Evolutionary conservation across 148 eudicot species (phyloP).

Genomic region (Rhododendron simsii): DNA sequence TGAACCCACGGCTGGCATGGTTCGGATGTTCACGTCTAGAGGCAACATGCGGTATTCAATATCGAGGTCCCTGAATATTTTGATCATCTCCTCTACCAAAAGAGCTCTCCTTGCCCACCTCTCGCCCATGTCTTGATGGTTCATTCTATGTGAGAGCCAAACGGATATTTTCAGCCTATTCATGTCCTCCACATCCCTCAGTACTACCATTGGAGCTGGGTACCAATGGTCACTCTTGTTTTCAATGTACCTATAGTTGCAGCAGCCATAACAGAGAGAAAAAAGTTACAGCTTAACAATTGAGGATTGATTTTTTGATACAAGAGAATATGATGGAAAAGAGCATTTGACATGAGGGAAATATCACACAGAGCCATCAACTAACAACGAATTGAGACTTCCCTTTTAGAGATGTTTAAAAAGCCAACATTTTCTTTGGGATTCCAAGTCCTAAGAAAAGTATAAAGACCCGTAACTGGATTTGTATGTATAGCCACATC

Average conservation of each 20-base stretch:
- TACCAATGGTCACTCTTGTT: constrained; percentile 77
- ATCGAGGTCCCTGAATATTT: constrained; percentile 54
- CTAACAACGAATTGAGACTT: not conserved
- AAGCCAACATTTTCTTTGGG: not conserved
- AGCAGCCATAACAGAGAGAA: not conserved
- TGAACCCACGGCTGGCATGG: constrained; percentile 41
- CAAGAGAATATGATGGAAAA: not conserved
- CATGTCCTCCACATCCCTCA: constrained; percentile 68
- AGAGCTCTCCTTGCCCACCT: constrained; percentile 59
- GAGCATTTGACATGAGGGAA: not conserved
- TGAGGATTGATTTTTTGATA: not conserved
- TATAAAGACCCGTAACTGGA: too few relatives aligned
- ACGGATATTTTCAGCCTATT: constrained; percentile 53
- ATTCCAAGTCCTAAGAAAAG: not conserved
- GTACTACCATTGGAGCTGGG: constrained; percentile 55
- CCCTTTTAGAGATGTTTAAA: not conserved
- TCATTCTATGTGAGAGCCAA: constrained; percentile 63
- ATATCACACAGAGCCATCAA: not conserved
- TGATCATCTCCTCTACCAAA: constrained; percentile 65
- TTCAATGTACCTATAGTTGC: constrained; percentile 49
- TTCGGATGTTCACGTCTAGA: constrained; percentile 58
- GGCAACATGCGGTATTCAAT: constrained; percentile 74
- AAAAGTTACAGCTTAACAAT: not conserved
- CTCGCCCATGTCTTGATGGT: constrained; percentile 80
- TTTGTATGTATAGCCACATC: not conserved